phyloP scores from a whole-genome alignment of 2,329 filamentous ascomycete species.

The Massarina eburnea region DNA sequence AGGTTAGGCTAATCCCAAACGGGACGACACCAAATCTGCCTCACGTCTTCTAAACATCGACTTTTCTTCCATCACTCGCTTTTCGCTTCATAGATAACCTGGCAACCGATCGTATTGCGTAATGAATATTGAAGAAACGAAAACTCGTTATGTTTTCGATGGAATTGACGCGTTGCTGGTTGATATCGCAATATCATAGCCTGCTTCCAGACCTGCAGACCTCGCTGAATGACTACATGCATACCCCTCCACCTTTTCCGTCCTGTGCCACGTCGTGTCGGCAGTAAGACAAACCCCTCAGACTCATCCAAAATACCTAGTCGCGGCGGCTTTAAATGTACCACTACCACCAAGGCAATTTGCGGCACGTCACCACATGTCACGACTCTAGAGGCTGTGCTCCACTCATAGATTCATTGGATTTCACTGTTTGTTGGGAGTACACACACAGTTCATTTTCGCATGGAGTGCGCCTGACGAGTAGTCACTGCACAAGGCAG shows the following conservation, averaged over 20 bases:
- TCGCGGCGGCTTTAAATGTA: neutral
- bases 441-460: neutral
- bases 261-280: neutral
- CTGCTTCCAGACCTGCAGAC: neutral
- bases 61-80: neutral
- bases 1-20: neutral
- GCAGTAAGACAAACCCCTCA: neutral
- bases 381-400: neutral
- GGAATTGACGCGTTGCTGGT: neutral
- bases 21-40: neutral
- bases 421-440: neutral
- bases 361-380: neutral
- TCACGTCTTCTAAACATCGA: neutral
- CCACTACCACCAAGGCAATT: neutral
- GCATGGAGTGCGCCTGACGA: neutral
- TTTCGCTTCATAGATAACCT: neutral
- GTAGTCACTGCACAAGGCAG: neutral
- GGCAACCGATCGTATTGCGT: neutral
- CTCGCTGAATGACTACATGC: neutral
- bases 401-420: neutral
- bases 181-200: neutral
- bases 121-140: neutral
- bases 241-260: neutral
- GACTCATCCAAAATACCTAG: neutral
- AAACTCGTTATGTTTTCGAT: neutral